phyloP scores from a whole-genome alignment of 495 filamentous ascomycete species.

The Hypoxylon trugodes region DNA sequence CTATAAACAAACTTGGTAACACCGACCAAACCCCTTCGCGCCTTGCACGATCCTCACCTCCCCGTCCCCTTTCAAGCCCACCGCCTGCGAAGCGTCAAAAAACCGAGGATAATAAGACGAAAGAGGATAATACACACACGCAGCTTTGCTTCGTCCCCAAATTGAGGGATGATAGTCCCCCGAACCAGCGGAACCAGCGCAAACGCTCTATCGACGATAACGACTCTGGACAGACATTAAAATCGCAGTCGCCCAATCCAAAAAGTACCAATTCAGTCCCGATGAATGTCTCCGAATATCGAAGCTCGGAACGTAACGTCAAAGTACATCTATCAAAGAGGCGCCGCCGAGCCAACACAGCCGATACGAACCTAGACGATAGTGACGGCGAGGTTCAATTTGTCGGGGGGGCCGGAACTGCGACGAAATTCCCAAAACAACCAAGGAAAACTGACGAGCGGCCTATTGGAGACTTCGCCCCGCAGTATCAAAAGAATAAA shows the following conservation, averaged over 20 bases:
- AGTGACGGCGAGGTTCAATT: slow-evolving; percentile 30
- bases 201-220: slow-evolving; percentile 33
- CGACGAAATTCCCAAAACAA: background rate
- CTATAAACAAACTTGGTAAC: slow-evolving; percentile 37
- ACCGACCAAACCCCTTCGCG: slow-evolving; percentile 14
- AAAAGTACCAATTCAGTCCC: slow-evolving; percentile 25
- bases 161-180: background rate
- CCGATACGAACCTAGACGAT: slow-evolving; percentile 4
- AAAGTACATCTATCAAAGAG: slow-evolving; percentile 17
- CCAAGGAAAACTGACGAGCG: too few species aligned
- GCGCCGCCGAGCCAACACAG: background rate
- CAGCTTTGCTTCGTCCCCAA: slow-evolving; percentile 9
- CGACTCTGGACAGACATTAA: slow-evolving; percentile 34
- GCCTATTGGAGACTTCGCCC: slow-evolving; percentile 1
- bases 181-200: background rate
- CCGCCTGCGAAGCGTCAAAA: slow-evolving; percentile 44
- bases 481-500: too few species aligned
- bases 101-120: slow-evolving; percentile 7
- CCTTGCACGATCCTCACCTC: background rate
- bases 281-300: slow-evolving; percentile 35
- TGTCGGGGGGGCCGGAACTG: background rate
- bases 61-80: slow-evolving; percentile 5
- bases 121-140: slow-evolving; percentile 11
- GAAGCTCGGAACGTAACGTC: slow-evolving; percentile 6
- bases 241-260: slow-evolving; percentile 32